Evolutionary conservation across 768 basidiomycete genomes (phyloP).

Genomic region (Psilocybe azurescens): DNA sequence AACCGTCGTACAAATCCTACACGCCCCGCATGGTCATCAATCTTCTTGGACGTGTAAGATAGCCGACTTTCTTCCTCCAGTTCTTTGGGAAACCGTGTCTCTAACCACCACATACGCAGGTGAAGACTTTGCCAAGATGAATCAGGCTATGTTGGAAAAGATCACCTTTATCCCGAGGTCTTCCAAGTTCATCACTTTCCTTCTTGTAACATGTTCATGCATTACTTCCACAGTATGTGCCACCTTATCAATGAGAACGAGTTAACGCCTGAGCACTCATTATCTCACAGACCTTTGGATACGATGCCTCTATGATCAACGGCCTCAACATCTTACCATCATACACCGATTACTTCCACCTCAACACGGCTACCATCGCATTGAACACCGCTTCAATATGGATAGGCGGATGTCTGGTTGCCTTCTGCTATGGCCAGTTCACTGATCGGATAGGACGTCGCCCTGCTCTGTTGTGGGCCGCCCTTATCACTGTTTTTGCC

Average conservation of each 20-base stretch:
- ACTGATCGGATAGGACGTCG: slow-evolving; percentile 19
- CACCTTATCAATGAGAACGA: background rate
- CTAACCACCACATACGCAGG: background rate
- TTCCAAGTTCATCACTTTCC: slow-evolving; percentile 16
- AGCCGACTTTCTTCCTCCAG: background rate
- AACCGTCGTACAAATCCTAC: background rate
- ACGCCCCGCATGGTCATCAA: background rate
- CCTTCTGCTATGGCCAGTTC: slow-evolving; percentile 15
- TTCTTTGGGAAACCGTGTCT: background rate
- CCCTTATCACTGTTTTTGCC: slow-evolving; percentile 19
- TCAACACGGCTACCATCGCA: slow-evolving; percentile 17
- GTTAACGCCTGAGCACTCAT: background rate
- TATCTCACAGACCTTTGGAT: slow-evolving; percentile 18
- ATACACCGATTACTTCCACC: slow-evolving; percentile 21
- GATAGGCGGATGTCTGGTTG: slow-evolving; percentile 23
- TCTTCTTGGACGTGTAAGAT: background rate
- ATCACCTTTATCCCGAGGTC: slow-evolving; percentile 11
- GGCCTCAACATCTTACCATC: slow-evolving; percentile 24
- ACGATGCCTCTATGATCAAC: slow-evolving; percentile 25
- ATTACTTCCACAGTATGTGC: slow-evolving; percentile 22
- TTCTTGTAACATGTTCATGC: slow-evolving; percentile 21
- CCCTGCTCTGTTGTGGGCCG: slow-evolving; percentile 20
- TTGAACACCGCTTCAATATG: slow-evolving; percentile 24
- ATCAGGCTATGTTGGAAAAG: slow-evolving; percentile 12
- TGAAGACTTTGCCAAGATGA: slow-evolving; percentile 3